Evolutionary conservation across 2,329 filamentous ascomycete species (phyloP).

Genomic region (Clathrospora elynae): DNA sequence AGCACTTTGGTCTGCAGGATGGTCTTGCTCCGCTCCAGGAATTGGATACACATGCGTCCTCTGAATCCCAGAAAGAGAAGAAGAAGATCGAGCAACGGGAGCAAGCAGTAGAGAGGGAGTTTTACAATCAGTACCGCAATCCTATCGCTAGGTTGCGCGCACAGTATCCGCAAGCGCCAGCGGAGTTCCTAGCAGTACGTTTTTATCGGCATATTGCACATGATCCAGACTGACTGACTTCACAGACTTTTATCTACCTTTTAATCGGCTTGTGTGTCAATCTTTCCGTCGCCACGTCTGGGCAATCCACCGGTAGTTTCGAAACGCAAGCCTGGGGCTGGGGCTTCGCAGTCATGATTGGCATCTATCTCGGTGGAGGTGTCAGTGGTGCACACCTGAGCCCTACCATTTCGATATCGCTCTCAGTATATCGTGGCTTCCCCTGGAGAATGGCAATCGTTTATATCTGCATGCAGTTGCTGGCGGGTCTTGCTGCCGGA

Average conservation of each 20-base stretch:
- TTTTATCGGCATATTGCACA: conserved; percentile 17
- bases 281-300: conserved; percentile 55
- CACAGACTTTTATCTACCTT: conserved; percentile 35
- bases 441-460: conserved; percentile 57
- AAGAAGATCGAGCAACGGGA: conserved; percentile 48
- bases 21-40: conserved; percentile 49
- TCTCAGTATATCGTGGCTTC: conserved; percentile 63
- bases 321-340: conserved; percentile 50
- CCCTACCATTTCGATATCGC: conserved; percentile 52
- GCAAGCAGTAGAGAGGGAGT: conserved; percentile 53
- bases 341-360: conserved; percentile 61
- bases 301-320: conserved; percentile 46
- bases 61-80: conserved; percentile 44
- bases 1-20: conserved; percentile 53
- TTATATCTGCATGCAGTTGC: conserved; percentile 59
- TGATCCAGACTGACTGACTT: conserved; percentile 20
- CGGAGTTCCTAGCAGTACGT: conserved; percentile 58
- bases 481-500: conserved; percentile 58
- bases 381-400: conserved; percentile 58
- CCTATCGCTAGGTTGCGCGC: conserved; percentile 58
- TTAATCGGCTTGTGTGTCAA: conserved; percentile 58
- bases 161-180: conserved; percentile 59
- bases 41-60: conserved; percentile 30
- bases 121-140: conserved; percentile 58
- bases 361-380: conserved; percentile 54